A percentile compares a stretch with the other conserved stretches of the same genome.
Evolutionary conservation across 805 yeast species (phyloP).

Genomic region (Candida berthetii): DNA sequence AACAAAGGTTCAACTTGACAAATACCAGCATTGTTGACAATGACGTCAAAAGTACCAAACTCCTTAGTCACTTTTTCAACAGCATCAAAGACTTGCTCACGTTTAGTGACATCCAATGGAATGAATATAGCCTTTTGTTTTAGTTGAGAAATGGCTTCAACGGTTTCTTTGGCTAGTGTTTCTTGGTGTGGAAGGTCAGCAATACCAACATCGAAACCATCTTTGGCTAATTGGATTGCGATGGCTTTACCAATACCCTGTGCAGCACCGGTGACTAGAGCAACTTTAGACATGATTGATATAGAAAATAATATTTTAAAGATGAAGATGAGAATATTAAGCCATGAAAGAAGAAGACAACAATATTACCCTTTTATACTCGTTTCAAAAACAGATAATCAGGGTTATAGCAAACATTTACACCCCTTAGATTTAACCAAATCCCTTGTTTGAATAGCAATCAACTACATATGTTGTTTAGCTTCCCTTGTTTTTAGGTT

Average conservation of each 20-base stretch:
- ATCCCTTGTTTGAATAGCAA: too few species aligned
- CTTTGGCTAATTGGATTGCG: conserved; percentile 68
- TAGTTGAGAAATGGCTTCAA: conserved; percentile 13
- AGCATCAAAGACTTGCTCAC: conserved; percentile 18
- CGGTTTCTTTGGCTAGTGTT: conserved; percentile 14
- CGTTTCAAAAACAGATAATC: too few species aligned
- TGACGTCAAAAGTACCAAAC: conserved; percentile 27
- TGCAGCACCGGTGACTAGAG: conserved; percentile 85
- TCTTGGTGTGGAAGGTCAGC: conserved; percentile 20
- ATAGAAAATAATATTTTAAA: too few species aligned
- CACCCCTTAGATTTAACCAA: too few species aligned
- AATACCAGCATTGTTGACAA: conserved; percentile 33
- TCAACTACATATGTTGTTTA: too few species aligned
- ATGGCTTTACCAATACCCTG: conserved; percentile 88
- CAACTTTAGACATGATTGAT: conserved; percentile 23
- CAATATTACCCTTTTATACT: too few species aligned
- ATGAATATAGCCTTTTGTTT: conserved; percentile 18
- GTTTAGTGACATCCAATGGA: conserved; percentile 19
- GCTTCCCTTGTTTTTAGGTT: too few species aligned
- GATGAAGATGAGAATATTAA: too few species aligned
- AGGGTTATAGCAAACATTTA: too few species aligned
- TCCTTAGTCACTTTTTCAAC: conserved; percentile 21
- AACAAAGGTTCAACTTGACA: conserved; percentile 20
- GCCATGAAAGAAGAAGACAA: too few species aligned
- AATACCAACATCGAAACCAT: conserved; percentile 45